A percentile compares a stretch with the other conserved stretches of the same genome.
Conservation (phyloP, 305 asterid species). For the Rubia tinctorum region DNA sequence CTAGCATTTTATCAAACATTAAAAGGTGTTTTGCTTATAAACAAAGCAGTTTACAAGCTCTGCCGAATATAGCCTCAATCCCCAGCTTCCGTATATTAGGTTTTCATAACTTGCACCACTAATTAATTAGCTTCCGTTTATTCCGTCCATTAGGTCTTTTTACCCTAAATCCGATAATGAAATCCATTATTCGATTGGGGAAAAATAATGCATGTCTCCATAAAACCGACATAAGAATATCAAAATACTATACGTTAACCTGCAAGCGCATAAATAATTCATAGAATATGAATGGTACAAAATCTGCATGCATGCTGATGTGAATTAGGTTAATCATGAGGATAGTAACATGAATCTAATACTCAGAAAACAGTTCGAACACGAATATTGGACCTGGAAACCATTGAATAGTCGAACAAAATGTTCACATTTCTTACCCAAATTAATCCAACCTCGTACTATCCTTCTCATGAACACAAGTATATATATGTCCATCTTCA, state of each 20-base stretch:
- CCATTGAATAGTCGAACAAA: background rate
- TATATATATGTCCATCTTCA: background rate
- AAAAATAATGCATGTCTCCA: no score
- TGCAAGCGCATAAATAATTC: background rate
- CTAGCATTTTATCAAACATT: no score
- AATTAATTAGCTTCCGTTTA: no score
- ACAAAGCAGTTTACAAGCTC: no score
- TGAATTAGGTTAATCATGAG: constrained; percentile 25
- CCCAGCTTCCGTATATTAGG: no score
- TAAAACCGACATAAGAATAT: no score
- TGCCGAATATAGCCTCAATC: no score
- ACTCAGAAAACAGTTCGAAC: constrained; percentile 15
- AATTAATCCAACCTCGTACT: background rate
- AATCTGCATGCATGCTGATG: constrained; percentile 1
- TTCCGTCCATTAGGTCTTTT: no score
- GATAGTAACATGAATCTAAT: background rate
- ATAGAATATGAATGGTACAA: background rate
- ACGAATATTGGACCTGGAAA: constrained; percentile 1
- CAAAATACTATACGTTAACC: background rate
- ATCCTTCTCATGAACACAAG: constrained; percentile 13
- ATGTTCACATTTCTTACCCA: background rate
- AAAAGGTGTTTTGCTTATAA: no score
- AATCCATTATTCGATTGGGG: no score
- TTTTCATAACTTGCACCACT: no score
- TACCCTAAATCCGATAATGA: no score